Base-by-base conservation (phyloP, 805 yeast genomes). In the Candida peoriensis region DNA sequence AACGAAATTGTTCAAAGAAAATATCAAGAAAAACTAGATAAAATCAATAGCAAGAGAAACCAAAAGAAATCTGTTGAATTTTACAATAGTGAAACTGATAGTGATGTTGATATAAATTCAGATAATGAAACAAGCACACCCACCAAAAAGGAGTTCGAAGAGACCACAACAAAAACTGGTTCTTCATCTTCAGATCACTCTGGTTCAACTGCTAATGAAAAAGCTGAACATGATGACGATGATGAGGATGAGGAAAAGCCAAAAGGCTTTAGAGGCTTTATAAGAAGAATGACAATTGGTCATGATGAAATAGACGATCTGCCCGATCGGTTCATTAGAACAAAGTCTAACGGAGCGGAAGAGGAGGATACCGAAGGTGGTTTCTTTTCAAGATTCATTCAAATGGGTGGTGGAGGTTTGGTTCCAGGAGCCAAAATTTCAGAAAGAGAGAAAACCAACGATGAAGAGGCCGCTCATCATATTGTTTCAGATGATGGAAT, bases 391-490 rank as follows among this genome's bases (percentile, higher is more conserved):
- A 56, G 43, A 30, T 44, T 59, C 13, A 52, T 63, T 37, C 58
- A 50, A 17, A 20, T 59, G 10, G 51, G 59, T 29, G 55, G 53
- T 18, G 60, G 61, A 26, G 66, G 67, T 4, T 33, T 63, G 27
- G 48, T 46, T 1, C 68, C 69, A 6, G 67, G 65, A 23, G 59
- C 61, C 3, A 20, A 45, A 5, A 55, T 44, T 29, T 33, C 36
- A 0, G 47, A 45, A 18, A 31, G 39, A 4, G 28, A 31, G 2
- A 44, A 43, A 15, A 33, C 35, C 5, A 29, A 41, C 8, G 67
- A 63, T 17, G 67, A 61, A 34, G 78, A 71, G 35, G 47, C 44
- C 25, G 44, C 46, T 47, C 64, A 47, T 52, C 50, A 42, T 34
- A 51, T 12, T 42, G 57, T 24, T 37, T 44, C 45, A 12, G 48